These are phyloP conservation scores for Metschnikowia colocasiae DNA, from an alignment of 805 yeast genomes.

Conservation along the genomic window DNA sequence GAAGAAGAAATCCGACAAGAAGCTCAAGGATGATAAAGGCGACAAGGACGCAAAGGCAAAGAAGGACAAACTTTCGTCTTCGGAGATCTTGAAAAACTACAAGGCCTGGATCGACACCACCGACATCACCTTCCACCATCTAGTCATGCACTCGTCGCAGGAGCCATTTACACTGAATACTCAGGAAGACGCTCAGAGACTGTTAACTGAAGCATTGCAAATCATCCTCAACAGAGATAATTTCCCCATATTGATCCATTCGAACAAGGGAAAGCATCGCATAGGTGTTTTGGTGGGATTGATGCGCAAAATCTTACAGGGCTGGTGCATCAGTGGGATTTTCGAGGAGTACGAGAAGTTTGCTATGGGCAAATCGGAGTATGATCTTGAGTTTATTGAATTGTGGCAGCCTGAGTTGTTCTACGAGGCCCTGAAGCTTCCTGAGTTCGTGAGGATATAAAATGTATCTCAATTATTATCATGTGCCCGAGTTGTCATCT, in stretches of 20 bases:
- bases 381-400: conserved; percentile 87
- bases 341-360: conserved; percentile 92
- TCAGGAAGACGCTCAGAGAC: conserved; percentile 35
- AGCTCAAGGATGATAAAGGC: conserved; percentile 9
- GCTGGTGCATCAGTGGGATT: conserved; percentile 90
- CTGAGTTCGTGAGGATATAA: conserved; percentile 56
- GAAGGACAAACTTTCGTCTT: conserved; percentile 48
- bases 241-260: conserved; percentile 85
- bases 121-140: conserved; percentile 52
- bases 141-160: conserved; percentile 67
- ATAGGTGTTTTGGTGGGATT: conserved; percentile 93
- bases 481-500: neutral
- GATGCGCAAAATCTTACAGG: conserved; percentile 79
- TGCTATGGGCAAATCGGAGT: conserved; percentile 91
- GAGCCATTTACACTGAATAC: conserved; percentile 64
- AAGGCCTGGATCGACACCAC: conserved; percentile 59
- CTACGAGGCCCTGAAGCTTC: conserved; percentile 48
- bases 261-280: conserved; percentile 96
- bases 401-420: conserved; percentile 62
- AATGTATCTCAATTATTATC: neutral
- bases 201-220: conserved; percentile 54
- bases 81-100: conserved; percentile 53
- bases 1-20: conserved; percentile 16
- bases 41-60: conserved; percentile 20
- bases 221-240: conserved; percentile 60